These are phyloP conservation scores for Xylariaceae sp. DNA, from an alignment of 2,329 filamentous ascomycete genomes.

Conservation along the genomic window DNA sequence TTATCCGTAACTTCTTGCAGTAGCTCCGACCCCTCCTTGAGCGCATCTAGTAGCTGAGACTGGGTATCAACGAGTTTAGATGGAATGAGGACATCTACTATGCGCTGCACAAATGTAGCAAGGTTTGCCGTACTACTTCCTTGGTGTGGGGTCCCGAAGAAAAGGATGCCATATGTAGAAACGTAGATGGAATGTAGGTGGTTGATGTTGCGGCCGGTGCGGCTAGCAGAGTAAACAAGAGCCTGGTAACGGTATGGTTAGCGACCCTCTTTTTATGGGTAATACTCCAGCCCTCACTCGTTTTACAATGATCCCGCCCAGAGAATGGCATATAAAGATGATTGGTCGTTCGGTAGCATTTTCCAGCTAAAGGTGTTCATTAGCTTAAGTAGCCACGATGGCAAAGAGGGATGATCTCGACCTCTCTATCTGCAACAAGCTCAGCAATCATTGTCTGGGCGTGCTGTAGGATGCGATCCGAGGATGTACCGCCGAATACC, in stretches of 20 bases:
- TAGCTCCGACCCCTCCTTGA: constrained; percentile 17
- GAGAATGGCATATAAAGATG: constrained; percentile 16
- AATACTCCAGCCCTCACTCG: neutral
- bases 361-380: constrained; percentile 2
- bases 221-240: constrained; percentile 17
- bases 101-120: constrained; percentile 13
- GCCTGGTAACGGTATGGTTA: neutral
- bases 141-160: constrained; percentile 23
- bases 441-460: constrained; percentile 19
- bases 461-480: constrained; percentile 18
- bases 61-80: constrained; percentile 23
- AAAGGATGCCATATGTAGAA: constrained; percentile 22
- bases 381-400: neutral
- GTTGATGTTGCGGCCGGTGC: constrained; percentile 11
- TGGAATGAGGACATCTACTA: constrained; percentile 12
- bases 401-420: neutral
- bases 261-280: neutral
- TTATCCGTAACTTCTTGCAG: constrained; percentile 25
- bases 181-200: constrained; percentile 20
- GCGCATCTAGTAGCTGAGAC: constrained; percentile 16
- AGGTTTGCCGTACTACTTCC: constrained; percentile 14
- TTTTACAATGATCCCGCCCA: constrained; percentile 22
- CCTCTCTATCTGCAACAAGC: constrained; percentile 21
- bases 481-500: constrained; percentile 11
- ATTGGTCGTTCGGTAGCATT: constrained; percentile 15